Evolutionary conservation across 1,284 basidiomycete genomes (phyloP).

Genomic region (Moesziomyces antarcticus): DNA sequence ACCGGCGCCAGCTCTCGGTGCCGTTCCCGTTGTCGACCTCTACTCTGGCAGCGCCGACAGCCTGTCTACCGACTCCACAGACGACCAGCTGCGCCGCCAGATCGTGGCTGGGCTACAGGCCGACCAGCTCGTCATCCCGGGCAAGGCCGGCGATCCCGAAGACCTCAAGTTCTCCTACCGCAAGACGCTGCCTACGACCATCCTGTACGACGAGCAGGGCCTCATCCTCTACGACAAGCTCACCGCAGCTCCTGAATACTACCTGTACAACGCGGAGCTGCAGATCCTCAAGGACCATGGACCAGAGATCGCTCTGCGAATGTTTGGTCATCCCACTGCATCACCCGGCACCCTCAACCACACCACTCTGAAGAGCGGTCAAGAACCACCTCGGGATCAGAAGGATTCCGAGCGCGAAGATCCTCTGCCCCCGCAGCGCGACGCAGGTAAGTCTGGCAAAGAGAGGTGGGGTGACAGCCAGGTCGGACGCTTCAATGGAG

Average conservation of each 20-base stretch:
- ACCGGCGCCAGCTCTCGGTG: constrained; percentile 4
- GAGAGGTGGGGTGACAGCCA: constrained; percentile 74
- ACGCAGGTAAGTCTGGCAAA: constrained; percentile 33
- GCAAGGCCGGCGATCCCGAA: constrained; percentile 33
- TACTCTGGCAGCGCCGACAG: constrained; percentile 53
- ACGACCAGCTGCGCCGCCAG: constrained; percentile 42
- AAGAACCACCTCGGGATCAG: constrained; percentile 66
- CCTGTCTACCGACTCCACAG: constrained; percentile 32
- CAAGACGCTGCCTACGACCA: constrained; percentile 79
- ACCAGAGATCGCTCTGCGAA: constrained; percentile 69
- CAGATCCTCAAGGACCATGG: constrained; percentile 71
- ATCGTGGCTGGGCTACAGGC: constrained; percentile 53
- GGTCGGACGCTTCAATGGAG: constrained; percentile 78
- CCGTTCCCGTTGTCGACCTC: constrained; percentile 49
- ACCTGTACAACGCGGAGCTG: constrained; percentile 77
- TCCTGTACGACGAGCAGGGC: constrained; percentile 87
- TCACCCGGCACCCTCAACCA: constrained; percentile 66
- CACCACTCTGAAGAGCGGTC: constrained; percentile 5
- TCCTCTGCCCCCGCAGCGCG: constrained; percentile 24
- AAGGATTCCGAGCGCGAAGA: constrained; percentile 22
- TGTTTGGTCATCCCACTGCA: constrained; percentile 56
- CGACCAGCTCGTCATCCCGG: constrained; percentile 49
- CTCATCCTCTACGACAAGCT: constrained; percentile 78
- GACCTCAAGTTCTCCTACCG: constrained; percentile 49
- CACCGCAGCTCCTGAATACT: constrained; percentile 77